phyloP scores from a whole-genome alignment of 2,329 filamentous ascomycete species.

The Sporothrix phasma region DNA sequence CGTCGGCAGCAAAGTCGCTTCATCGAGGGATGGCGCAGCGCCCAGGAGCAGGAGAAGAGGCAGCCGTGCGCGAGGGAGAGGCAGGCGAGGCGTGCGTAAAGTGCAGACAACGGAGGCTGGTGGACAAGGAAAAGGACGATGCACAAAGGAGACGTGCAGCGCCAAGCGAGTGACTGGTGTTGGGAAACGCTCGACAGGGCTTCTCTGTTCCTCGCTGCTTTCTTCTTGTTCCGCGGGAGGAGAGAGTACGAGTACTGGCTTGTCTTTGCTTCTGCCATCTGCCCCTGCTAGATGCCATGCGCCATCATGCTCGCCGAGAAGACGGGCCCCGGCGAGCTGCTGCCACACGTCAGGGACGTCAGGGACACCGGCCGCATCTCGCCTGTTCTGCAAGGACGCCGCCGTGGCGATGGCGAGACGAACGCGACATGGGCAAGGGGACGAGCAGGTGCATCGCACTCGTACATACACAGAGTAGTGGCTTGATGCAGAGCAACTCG shows the following conservation, averaged over 20 bases:
- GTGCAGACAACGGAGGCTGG: neutral
- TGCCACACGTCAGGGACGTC: neutral
- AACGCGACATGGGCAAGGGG: neutral
- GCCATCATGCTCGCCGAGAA: too few species aligned
- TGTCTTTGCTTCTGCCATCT: too few species aligned
- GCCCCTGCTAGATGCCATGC: too few species aligned
- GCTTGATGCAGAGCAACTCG: neutral
- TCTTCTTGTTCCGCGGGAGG: too few species aligned
- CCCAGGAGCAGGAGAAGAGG: neutral
- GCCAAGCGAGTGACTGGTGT: neutral
- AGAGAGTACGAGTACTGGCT: too few species aligned
- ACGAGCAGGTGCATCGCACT: neutral
- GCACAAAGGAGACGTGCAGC: neutral
- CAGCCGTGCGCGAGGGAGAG: neutral
- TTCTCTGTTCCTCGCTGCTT: too few species aligned
- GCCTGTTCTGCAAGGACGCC: conserved; percentile 1
- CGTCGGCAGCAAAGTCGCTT: neutral
- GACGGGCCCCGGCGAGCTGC: neutral
- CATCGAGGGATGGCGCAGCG: neutral
- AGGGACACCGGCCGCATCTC: neutral
- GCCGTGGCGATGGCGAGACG: neutral
- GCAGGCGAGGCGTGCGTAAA: neutral
- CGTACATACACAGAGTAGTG: too few species aligned
- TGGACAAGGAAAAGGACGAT: neutral
- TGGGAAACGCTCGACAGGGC: too few species aligned